These are phyloP conservation scores for Aspergillus incahuasiensis DNA, from an alignment of 495 filamentous ascomycete genomes.

Conservation along the genomic window DNA sequence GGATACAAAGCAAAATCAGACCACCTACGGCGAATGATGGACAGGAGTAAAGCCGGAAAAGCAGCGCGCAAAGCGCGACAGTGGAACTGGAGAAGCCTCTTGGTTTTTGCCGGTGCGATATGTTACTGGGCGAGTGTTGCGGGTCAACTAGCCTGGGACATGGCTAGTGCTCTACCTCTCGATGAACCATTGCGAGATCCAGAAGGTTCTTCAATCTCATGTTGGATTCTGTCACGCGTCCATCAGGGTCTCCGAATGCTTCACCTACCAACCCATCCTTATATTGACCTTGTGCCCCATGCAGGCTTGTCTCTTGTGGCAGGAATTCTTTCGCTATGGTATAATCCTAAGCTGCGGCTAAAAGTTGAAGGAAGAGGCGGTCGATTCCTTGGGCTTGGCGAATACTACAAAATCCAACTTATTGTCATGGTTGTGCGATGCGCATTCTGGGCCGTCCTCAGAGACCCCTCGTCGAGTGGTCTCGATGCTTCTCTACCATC, in stretches of 20 bases:
- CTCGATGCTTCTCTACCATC: slow-evolving; percentile 37
- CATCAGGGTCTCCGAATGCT: slow-evolving; percentile 19
- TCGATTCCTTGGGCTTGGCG: slow-evolving; percentile 58
- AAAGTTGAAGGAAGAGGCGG: slow-evolving; percentile 58
- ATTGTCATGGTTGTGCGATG: slow-evolving; percentile 56
- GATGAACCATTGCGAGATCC: slow-evolving; percentile 13
- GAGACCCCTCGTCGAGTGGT: slow-evolving; percentile 41
- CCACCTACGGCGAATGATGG: slow-evolving; percentile 66
- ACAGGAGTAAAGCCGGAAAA: slow-evolving; percentile 51
- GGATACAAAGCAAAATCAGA: slow-evolving; percentile 78
- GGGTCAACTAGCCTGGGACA: slow-evolving; percentile 43
- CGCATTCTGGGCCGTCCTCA: slow-evolving; percentile 47
- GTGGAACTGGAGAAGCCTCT: slow-evolving; percentile 49
- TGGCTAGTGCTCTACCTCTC: slow-evolving; percentile 25
- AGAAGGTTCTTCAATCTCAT: slow-evolving; percentile 4
- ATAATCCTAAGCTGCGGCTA: slow-evolving; percentile 68
- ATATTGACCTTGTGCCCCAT: slow-evolving; percentile 30
- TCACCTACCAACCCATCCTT: slow-evolving; percentile 25
- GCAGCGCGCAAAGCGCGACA: slow-evolving; percentile 32
- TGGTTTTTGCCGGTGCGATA: slow-evolving; percentile 43
- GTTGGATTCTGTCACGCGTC: slow-evolving; percentile 28
- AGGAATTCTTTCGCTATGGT: slow-evolving; percentile 61
- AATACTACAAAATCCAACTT: slow-evolving; percentile 67
- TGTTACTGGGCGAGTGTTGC: slow-evolving; percentile 49
- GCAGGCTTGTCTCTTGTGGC: slow-evolving; percentile 46